Evolutionary conservation across 2,329 filamentous ascomycete species (phyloP), one percentile per base, ranked within the genome.

Genomic region (Cucurbitaria berberidis): DNA sequence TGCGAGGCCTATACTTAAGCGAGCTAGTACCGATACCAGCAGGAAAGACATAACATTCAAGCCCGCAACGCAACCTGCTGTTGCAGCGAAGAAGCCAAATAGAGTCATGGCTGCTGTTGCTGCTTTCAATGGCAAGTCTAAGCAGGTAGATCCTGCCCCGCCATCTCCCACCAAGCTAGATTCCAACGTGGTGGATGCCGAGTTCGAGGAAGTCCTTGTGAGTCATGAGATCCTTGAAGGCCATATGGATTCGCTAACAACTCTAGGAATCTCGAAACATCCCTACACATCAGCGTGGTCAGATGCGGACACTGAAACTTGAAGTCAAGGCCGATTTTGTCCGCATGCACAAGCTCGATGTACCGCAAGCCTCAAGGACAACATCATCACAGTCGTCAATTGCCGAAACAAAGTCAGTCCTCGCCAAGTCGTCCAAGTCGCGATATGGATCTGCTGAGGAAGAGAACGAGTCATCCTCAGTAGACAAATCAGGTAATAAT

Each of bases 281-380:
- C 48, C 93, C 93, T 3, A 90, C 96, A 68, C 90, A 96, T 60
- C 92, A 96, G 81, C 84, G 93, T 49, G 91, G 93, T 74, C 96
- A 96, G 78, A 97, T 99, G 92, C 86, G 93, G 40, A 93, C 88
- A 51, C 80, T 99, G 55, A 91, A 90, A 58, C 84, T 91, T 60
- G 89, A 90, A 30, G 93, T 98, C 79, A 99, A 99, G 77, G 90
- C 92, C 71, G 93, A 98, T 70, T 96, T 99, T 67, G 92, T 98
- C 66, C 88, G 89, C 47, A 93, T 96, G 73, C 90, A 97, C 72
- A 91, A 90, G 87, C 82, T 75, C 79, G 80, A 73, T 81, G 82
- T 47, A 77, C 79, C 63, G 77, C 70, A 67, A 76, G 77, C 60
- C 79, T 59, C 77, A 74, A 61, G 81, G 78, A 64, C 73, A 79